phyloP scores from a whole-genome alignment of 1,139 yeast species.

The Kodamaea arcana region DNA sequence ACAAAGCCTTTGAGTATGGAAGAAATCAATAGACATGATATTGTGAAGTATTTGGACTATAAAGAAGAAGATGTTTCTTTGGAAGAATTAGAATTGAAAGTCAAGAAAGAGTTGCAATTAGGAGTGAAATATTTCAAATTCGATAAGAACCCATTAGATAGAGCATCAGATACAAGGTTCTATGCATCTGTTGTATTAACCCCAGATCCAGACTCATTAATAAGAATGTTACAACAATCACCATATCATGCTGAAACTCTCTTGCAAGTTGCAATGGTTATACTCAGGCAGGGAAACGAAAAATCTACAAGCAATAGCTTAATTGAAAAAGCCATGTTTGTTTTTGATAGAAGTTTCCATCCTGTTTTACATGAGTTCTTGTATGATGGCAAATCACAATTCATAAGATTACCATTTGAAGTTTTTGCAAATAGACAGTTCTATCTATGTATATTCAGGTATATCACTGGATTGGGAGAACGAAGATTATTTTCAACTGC shows the following conservation, averaged over 20 bases:
- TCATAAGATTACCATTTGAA: constrained; percentile 72
- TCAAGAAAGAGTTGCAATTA: constrained; percentile 38
- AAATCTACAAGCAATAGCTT: constrained; percentile 67
- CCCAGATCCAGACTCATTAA: constrained; percentile 69
- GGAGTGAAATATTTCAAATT: constrained; percentile 58
- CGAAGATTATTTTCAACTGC: constrained; percentile 79
- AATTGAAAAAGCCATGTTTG: constrained; percentile 72
- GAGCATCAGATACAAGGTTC: constrained; percentile 55
- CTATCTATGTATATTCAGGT: constrained; percentile 68
- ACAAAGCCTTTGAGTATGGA: constrained; percentile 64
- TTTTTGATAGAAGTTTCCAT: constrained; percentile 61
- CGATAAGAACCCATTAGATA: constrained; percentile 40
- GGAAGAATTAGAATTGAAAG: constrained; percentile 32
- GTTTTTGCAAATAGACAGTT: constrained; percentile 73
- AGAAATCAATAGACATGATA: constrained; percentile 40
- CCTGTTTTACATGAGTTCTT: constrained; percentile 39
- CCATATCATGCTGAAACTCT: constrained; percentile 80
- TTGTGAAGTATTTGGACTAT: constrained; percentile 36
- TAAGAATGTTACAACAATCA: constrained; percentile 48
- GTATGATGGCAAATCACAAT: constrained; percentile 53
- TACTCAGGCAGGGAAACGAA: constrained; percentile 71
- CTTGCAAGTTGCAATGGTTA: constrained; percentile 73
- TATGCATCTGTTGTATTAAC: constrained; percentile 62
- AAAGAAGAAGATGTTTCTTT: constrained; percentile 35
- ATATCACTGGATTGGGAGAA: constrained; percentile 66